Evolutionary conservation across 257 asterid species (phyloP), one percentile per base, ranked within the genome.

Genomic region (Marsdenia floribunda): DNA sequence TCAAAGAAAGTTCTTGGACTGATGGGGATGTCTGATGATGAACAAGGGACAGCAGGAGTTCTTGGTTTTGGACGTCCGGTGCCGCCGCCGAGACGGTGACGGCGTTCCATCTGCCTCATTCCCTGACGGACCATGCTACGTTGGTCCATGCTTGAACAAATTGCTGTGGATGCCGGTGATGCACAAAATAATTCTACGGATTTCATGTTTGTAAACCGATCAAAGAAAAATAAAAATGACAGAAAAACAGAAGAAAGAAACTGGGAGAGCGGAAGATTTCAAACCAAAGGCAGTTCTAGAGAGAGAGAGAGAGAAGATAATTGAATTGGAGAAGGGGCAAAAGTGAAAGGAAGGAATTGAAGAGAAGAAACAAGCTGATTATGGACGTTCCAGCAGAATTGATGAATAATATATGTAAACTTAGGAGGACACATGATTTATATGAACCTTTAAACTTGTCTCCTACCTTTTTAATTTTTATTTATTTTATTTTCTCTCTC

Each of bases 121-220:
- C 86, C 87, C 0, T 68, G 86, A 3, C 90, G 89, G 80, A 84
- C 83, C 65, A 87, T 83, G 82, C 87, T 75, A 4, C 85, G 88
- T 50, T 83, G 86, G 73, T 91, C 92, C 83, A 82, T 87, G 90
- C 90, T 88, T 21, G 97, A 84, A 49, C 97, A 91, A 79, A 93
- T 88, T 44, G 98, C 98, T 13, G 97, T 93, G 38, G 98, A 89
- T 26, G 96, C 90, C 0, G 92, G 97, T 1, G 97, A 91, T 74
- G 96, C 88, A 55, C 98, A 93, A 53, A 93, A 91, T 0, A 93
- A 55, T 14, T 91, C 96, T 18, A 87, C 77, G 73, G 96, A 72
- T 83, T 91, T 93, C 96, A 93, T 91, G 73, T 26, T 85, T 22
- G 14, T 1, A 12, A 8, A 24, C 14, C 15, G 58, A 46, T 4